Percentiles rank a stretch among this genome's conserved stretches.
These are phyloP conservation scores for Serendipita vermifera DNA, from an alignment of 768 basidiomycete species.

Conservation along the genomic window DNA sequence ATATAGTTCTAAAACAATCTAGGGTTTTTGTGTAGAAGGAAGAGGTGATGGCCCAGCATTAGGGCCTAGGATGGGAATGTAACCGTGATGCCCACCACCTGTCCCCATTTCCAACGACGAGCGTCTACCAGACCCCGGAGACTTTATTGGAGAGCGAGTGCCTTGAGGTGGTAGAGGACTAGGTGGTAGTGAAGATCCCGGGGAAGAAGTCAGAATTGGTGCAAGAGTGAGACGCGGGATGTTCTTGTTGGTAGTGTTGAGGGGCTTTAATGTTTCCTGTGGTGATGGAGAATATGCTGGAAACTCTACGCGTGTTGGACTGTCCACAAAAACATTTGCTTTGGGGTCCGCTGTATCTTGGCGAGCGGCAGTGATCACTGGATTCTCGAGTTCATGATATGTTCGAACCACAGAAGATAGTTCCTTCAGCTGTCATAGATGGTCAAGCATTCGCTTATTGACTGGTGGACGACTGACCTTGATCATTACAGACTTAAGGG, in stretches of 20 bases:
- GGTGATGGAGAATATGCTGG: neutral
- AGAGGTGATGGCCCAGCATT: neutral
- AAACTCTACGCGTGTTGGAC: neutral
- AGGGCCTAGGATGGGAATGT: neutral
- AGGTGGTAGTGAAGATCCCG: neutral
- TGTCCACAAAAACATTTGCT: neutral
- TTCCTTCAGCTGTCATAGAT: neutral
- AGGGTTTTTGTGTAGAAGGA: neutral
- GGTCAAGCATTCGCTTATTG: neutral
- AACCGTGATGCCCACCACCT: neutral
- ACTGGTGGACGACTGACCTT: neutral
- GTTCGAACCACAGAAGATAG: neutral
- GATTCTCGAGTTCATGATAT: constrained; percentile 8
- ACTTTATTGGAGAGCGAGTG: neutral
- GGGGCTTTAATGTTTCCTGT: no score
- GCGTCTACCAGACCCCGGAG: neutral
- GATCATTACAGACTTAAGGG: neutral
- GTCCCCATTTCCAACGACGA: neutral
- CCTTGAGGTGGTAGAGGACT: neutral
- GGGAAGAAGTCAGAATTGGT: neutral
- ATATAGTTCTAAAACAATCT: no score
- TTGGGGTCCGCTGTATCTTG: neutral
- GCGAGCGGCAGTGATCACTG: neutral
- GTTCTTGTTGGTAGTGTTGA: no score
- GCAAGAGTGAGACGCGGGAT: neutral